Evolutionary conservation across 306 rosid genomes (phyloP).

Genomic region (Carpinus fangiana): DNA sequence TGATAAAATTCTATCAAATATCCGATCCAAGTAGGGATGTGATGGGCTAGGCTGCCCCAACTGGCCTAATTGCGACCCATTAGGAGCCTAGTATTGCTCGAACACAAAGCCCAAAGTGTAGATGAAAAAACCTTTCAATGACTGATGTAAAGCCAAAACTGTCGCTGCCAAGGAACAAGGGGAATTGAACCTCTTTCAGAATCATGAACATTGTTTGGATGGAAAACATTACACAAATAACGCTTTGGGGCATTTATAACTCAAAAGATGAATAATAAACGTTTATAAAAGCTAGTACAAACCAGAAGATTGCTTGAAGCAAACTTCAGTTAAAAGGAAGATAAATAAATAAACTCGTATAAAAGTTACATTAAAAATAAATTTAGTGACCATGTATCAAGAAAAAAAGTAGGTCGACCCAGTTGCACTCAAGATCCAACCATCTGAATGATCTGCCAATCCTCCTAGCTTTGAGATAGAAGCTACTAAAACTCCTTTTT

Average conservation of each 20-base stretch:
- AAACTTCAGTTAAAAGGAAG: not conserved
- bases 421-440: no score
- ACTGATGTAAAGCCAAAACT: not conserved
- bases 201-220: not conserved
- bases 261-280: no score
- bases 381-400: not conserved
- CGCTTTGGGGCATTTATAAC: not conserved
- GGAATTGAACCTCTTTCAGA: not conserved
- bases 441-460: no score
- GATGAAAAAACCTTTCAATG: not conserved
- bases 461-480: not conserved
- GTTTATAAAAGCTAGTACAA: no score
- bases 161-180: not conserved
- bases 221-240: not conserved
- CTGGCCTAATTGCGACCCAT: not conserved
- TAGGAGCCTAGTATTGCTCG: not conserved
- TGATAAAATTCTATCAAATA: not conserved
- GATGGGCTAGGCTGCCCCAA: conserved; percentile 2
- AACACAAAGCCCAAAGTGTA: not conserved
- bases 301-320: no score
- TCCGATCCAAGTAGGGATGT: conserved; percentile 1
- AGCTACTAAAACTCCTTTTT: not conserved
- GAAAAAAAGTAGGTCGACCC: no score
- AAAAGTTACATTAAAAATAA: not conserved
- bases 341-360: not conserved